Base-by-base conservation (phyloP, 2,329 filamentous ascomycete genomes). In the Exophiala spinifera region DNA sequence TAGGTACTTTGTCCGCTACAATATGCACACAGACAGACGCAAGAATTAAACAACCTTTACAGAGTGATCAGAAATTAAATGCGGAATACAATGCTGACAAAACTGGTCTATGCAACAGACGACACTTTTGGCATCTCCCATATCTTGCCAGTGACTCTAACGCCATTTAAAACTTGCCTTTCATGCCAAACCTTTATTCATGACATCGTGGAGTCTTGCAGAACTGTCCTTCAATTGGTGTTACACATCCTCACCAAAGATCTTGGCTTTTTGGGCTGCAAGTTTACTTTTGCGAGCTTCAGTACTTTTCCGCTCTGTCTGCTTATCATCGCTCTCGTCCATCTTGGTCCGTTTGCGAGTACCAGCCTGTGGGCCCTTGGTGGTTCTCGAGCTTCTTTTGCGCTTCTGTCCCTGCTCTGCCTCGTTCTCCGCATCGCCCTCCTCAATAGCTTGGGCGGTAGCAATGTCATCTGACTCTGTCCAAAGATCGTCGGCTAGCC, bases 401-500 rank as follows among this genome's bases (percentile, higher is more conserved):
- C 62, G 59, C 48, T 64, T 64, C 36, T 54, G 55, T 14, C 46
- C 53, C 21, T 60, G 55, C 8, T 39, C 42, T 11, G 40, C 56
- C 14, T 57, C 48, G 62, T 64, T 39, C 67, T 68, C 45, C 28
- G 10, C 7, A 66, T 65, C 3, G 36, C 36, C 48, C 61, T 67
- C 13, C 53, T 62, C 36, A 70, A 40, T 66, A 36, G 70, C 73
- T 60, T 81, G 75, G 4, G 77, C 74, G 40, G 94, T 76, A 5
- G 96, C 83, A 66, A 53, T 52, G 20, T 89, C 85, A 57, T 84
- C 80, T 56, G 86, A 82, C 61, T 94, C 88, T 14, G 86, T 73
- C 91, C 94, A 99, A 61, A 99, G 79, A 78, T 96, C 91, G 63
- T 91, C 87, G 3, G 92, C 88, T 68, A 96, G 76, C 89, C 91